These are phyloP conservation scores for Echinochloa phyllopogon DNA, from an alignment of 176 grass and related monocot species.

Conservation along the genomic window DNA sequence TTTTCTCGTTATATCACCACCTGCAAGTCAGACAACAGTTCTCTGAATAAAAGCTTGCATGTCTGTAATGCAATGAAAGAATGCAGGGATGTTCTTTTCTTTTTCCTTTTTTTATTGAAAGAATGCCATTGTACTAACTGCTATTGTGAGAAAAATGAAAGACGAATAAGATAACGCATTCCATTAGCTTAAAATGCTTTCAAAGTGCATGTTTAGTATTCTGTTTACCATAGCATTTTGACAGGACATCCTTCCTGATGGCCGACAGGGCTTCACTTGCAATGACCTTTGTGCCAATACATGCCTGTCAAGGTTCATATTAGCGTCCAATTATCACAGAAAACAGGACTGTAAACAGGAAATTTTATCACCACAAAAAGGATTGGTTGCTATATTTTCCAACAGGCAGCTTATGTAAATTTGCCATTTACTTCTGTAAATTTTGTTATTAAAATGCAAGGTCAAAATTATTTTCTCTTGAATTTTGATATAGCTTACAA, in stretches of 20 bases:
- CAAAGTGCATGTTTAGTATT: slow-evolving; percentile 42
- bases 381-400: slow-evolving; percentile 2
- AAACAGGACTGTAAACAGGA: slow-evolving; percentile 21
- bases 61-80: neutral
- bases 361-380: slow-evolving; percentile 7
- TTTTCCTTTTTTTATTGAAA: neutral
- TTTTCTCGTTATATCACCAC: slow-evolving; percentile 97
- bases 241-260: slow-evolving; percentile 94
- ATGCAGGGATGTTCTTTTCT: neutral
- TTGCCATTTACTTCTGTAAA: slow-evolving; percentile 12
- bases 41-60: slow-evolving; percentile 21
- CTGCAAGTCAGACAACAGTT: slow-evolving; percentile 54
- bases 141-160: neutral
- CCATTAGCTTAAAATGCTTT: slow-evolving; percentile 18
- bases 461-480: neutral
- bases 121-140: slow-evolving; percentile 7
- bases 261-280: slow-evolving; percentile 94
- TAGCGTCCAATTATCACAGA: slow-evolving; percentile 39
- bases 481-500: slow-evolving; percentile 6
- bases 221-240: slow-evolving; percentile 97
- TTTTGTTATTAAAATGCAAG: slow-evolving; percentile 23
- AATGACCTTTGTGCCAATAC: slow-evolving; percentile 90
- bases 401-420: slow-evolving; percentile 26
- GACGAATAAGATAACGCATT: neutral
- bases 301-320: slow-evolving; percentile 71